These are phyloP conservation scores for Phytophthora cryptogea DNA, from an alignment of 352 stramenopile species.

Conservation along the genomic window DNA sequence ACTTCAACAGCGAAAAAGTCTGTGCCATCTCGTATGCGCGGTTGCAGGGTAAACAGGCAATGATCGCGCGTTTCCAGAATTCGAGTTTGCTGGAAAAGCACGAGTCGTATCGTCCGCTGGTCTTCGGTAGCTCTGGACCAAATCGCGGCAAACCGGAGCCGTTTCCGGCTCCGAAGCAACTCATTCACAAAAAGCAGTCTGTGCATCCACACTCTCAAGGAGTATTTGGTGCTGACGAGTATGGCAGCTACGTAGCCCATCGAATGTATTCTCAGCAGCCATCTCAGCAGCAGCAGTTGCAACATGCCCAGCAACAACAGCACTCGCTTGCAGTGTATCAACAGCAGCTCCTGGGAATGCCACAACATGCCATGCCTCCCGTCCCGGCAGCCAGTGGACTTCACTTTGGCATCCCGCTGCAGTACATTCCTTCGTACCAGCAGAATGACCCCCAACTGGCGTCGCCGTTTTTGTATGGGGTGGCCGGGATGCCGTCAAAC, in stretches of 20 bases:
- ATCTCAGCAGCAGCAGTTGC: constrained; percentile 30
- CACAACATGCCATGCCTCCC: constrained; percentile 36
- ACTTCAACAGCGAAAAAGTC: constrained; percentile 99
- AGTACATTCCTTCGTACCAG: constrained; percentile 39
- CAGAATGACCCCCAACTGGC: constrained; percentile 36
- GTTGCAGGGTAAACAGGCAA: constrained; percentile 97
- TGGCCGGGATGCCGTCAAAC: constrained; percentile 32
- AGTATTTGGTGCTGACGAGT: constrained; percentile 33
- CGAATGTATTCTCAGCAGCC: constrained; percentile 33
- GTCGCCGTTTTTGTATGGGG: constrained; percentile 44
- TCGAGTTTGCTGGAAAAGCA: constrained; percentile 95
- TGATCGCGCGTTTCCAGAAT: constrained; percentile 99
- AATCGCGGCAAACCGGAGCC: constrained; percentile 71
- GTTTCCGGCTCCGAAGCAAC: constrained; percentile 69
- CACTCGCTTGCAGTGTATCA: constrained; percentile 40
- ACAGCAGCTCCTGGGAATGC: constrained; percentile 35
- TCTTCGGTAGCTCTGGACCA: constrained; percentile 85
- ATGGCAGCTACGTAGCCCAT: constrained; percentile 35
- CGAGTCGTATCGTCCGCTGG: constrained; percentile 91
- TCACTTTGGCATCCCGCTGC: constrained; percentile 30
- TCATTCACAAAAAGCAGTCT: constrained; percentile 47
- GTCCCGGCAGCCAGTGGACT: constrained; percentile 26
- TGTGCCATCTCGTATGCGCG: constrained; percentile 98
- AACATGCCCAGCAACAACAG: constrained; percentile 33
- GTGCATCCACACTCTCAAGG: constrained; percentile 30